Base-by-base conservation (phyloP, 2,329 filamentous ascomycete genomes). In the Phaeosphaeria sp. region DNA sequence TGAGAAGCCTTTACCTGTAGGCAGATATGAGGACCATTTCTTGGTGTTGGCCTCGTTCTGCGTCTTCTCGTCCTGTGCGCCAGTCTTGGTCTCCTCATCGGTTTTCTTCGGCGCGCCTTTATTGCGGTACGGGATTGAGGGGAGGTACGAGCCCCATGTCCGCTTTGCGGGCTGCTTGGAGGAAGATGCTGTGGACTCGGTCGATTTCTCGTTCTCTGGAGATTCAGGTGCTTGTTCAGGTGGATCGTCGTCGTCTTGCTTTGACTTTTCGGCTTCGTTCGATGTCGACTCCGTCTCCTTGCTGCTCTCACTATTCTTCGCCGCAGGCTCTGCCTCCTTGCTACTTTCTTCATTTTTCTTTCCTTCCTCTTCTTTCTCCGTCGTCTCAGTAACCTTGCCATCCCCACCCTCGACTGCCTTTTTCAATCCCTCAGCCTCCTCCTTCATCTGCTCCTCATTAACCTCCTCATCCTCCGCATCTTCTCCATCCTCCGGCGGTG, bases 21-120 rank as follows among this genome's bases (percentile, higher is more conserved):
- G 79, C 48, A 83, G 72, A 59, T 82, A 83, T 0, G 78, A 79
- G 1, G 74, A 75, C 81, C 81, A 83, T 46, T 77, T 78, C 59
- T 77, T 75, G 1, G 73, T 75, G 13, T 70, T 67, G 17, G 69
- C 73, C 47, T 73, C 74, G n/a, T 73, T 72, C 44, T 72, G 66
- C 15, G 68, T 65, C 53, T 76, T 73, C 46, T 75, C 65, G 13
- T 68, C 62, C 46, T 73, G 68, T 3, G 66, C 46, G 13, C 65
- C 68, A 2, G 66, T 60, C 46, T 73, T 69, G n/a, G 63, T 53
- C 36, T 67, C 59, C 5, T 56, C 49, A 6, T 65, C 63, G 10
- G 54, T 46, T 36, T 69, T 64, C 46, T 59, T 64, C 13, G 55
- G 46, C 36, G 60, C 52, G 20, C 56, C 66, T 54, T 73, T 75